Evolutionary conservation across 768 basidiomycete genomes (phyloP).

Genomic region (Boletus subparvulus): DNA sequence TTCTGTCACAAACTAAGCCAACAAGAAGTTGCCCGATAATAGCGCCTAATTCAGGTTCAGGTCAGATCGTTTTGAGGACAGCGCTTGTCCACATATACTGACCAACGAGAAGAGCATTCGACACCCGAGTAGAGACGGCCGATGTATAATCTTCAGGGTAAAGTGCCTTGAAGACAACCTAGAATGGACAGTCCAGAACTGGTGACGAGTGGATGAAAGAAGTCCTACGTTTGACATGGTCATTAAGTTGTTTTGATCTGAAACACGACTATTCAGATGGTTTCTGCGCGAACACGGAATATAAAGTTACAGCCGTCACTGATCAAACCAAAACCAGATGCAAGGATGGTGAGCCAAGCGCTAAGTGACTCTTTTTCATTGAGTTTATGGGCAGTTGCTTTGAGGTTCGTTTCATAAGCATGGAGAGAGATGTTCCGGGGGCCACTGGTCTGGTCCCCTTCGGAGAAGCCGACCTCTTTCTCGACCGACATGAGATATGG

Average conservation of each 20-base stretch:
- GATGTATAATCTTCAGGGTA: constrained; percentile 65
- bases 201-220: neutral
- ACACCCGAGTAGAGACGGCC: constrained; percentile 62
- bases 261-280: constrained; percentile 3
- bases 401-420: constrained; percentile 24
- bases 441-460: constrained; percentile 8
- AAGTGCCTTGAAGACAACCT: constrained; percentile 65
- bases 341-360: constrained; percentile 61
- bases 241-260: constrained; percentile 72
- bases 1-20: constrained; percentile 68
- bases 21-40: constrained; percentile 61
- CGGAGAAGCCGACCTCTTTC: constrained; percentile 11
- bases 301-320: constrained; percentile 53
- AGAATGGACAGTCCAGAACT: constrained; percentile 12
- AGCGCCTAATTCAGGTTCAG: constrained; percentile 42
- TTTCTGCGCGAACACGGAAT: constrained; percentile 1
- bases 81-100: constrained; percentile 19
- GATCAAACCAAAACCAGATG: constrained; percentile 64
- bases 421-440: constrained; percentile 22
- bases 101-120: constrained; percentile 71
- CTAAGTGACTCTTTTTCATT: constrained; percentile 48
- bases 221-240: constrained; percentile 59
- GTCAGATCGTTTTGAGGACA: constrained; percentile 1
- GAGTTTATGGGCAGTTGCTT: constrained; percentile 23
- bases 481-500: constrained; percentile 22